Conservation (phyloP, 2,329 filamentous ascomycete genomes). For the Didymella pinodella region DNA sequence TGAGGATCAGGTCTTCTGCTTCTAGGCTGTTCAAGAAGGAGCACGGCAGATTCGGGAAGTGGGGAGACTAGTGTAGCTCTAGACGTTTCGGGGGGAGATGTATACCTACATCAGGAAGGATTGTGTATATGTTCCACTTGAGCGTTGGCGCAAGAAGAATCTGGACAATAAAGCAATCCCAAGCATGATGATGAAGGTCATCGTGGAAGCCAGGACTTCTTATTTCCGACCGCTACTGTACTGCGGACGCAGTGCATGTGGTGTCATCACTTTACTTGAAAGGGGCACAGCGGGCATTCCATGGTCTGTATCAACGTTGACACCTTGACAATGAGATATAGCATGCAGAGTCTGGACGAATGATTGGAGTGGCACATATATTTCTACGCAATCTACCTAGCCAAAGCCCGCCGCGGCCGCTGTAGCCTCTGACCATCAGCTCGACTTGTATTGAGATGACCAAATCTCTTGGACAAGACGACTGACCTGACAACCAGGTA, state of each 20-base stretch:
- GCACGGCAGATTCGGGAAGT: neutral
- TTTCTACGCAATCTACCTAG: slow-evolving; percentile 7
- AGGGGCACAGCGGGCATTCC: no score
- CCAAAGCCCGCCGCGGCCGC: slow-evolving; percentile 4
- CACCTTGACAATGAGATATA: neutral
- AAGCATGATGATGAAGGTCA: neutral
- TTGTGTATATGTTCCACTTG: neutral
- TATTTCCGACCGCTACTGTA: no score
- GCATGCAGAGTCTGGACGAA: neutral
- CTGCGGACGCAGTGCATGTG: no score
- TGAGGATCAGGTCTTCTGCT: slow-evolving; percentile 97
- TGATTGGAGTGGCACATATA: neutral
- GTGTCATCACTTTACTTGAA: neutral
- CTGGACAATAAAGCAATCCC: neutral
- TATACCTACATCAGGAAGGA: neutral
- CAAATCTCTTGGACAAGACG: slow-evolving; percentile 14
- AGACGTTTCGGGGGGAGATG: neutral
- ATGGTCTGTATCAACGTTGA: neutral
- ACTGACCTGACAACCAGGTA: neutral
- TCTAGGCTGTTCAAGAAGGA: slow-evolving; percentile 61
- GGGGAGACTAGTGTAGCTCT: neutral
- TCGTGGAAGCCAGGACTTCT: neutral
- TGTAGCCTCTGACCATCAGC: slow-evolving; percentile 1
- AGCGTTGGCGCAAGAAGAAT: slow-evolving; percentile 3
- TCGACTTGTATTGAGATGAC: slow-evolving; percentile 10